A percentile compares a stretch with the other conserved stretches of the same genome.
These are phyloP conservation scores for Candida sanyiensis DNA, from an alignment of 805 yeast genomes.

Conservation along the genomic window DNA sequence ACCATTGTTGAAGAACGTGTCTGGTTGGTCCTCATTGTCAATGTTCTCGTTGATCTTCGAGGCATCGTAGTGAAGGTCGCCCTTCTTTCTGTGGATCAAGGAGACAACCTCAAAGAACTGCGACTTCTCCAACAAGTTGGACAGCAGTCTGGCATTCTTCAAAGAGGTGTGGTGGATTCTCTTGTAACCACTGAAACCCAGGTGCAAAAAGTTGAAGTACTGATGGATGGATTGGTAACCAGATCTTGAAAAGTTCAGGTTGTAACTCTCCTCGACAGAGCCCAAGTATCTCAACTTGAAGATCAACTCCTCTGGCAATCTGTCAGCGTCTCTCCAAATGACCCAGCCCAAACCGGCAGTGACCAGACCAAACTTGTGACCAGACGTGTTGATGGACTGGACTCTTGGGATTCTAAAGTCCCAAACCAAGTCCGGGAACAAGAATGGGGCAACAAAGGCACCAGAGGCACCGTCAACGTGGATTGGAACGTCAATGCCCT, in stretches of 20 bases:
- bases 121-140: constrained; percentile 57
- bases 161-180: constrained; percentile 56
- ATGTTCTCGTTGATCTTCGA: constrained; percentile 24
- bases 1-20: constrained; percentile 54
- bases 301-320: constrained; percentile 64
- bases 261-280: constrained; percentile 82
- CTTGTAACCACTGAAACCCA: constrained; percentile 70
- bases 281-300: constrained; percentile 83
- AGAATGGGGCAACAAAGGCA: constrained; percentile 82
- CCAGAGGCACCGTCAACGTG: constrained; percentile 96
- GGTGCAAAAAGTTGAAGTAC: constrained; percentile 69
- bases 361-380: constrained; percentile 88
- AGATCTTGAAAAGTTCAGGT: constrained; percentile 84
- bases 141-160: constrained; percentile 63
- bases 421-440: constrained; percentile 74
- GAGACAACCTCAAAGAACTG: constrained; percentile 69
- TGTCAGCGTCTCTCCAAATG: constrained; percentile 62
- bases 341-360: constrained; percentile 94
- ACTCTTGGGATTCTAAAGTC: constrained; percentile 78
- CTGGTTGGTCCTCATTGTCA: constrained; percentile 32
- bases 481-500: constrained; percentile 66
- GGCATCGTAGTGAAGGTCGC: constrained; percentile 26
- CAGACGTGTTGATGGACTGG: constrained; percentile 79
- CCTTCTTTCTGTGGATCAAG: constrained; percentile 61
- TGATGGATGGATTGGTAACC: constrained; percentile 89